phyloP scores from a whole-genome alignment of 345 rosid species.

The Orychophragmus violaceus region DNA sequence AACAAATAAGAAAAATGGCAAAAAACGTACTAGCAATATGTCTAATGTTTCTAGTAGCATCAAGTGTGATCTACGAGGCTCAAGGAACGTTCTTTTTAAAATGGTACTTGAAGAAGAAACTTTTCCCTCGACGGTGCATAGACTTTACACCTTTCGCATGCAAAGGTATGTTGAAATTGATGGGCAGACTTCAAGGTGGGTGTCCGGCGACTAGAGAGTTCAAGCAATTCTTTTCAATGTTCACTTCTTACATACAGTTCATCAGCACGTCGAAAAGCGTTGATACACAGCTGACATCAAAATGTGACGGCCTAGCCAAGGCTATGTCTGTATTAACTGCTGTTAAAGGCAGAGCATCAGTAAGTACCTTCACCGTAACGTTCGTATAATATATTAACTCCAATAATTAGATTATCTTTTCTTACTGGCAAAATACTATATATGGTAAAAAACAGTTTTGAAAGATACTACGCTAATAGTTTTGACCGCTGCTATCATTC shows the following conservation, averaged over 20 bases:
- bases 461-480: no score
- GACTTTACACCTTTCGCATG: slow-evolving; percentile 14
- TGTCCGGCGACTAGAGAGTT: slow-evolving; percentile 19
- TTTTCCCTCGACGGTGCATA: background rate
- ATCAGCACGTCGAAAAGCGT: background rate
- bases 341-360: background rate
- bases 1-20: slow-evolving; percentile 5
- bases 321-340: background rate
- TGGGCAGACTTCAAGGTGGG: background rate
- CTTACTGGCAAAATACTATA: no score
- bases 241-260: background rate
- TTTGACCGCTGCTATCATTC: no score
- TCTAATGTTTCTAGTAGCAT: slow-evolving; percentile 17
- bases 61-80: slow-evolving; percentile 23
- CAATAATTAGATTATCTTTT: background rate
- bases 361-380: background rate
- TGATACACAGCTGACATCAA: background rate
- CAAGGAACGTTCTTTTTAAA: slow-evolving; percentile 23
- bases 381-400: background rate
- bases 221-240: background rate
- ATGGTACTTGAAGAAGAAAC: background rate
- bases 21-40: slow-evolving; percentile 15
- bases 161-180: slow-evolving; percentile 4
- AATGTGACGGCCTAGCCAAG: background rate
- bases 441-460: no score